These are phyloP conservation scores for Phlebiopsis flavidoalba DNA, from an alignment of 768 basidiomycete species.

Conservation along the genomic window DNA sequence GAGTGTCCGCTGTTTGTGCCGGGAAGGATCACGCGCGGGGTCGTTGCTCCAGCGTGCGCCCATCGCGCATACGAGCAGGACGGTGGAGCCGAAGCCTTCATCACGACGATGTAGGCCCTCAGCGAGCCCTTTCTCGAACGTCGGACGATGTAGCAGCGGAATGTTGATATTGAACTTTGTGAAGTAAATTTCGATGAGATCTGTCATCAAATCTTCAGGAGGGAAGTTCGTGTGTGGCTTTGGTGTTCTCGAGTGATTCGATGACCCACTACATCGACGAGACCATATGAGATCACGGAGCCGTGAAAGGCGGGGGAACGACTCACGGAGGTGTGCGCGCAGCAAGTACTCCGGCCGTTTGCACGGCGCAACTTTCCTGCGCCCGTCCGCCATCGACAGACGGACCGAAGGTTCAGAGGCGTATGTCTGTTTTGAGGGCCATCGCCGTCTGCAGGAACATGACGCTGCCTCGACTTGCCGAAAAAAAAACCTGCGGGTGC, in stretches of 20 bases:
- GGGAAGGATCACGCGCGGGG: conserved; percentile 33
- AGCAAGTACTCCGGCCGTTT: conserved; percentile 50
- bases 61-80: conserved; percentile 47
- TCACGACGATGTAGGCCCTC: conserved; percentile 37
- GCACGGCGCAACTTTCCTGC: conserved; percentile 13
- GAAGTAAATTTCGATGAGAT: conserved; percentile 48
- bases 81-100: conserved; percentile 36
- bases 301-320: neutral
- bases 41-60: conserved; percentile 50
- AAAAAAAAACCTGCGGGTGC: conserved; percentile 35
- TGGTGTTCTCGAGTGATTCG: conserved; percentile 19
- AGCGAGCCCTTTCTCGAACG: conserved; percentile 36
- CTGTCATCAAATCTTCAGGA: conserved; percentile 29
- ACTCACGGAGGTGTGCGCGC: conserved; percentile 37
- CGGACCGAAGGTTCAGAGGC: conserved; percentile 15
- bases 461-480: conserved; percentile 38
- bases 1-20: conserved; percentile 26
- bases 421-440: conserved; percentile 37
- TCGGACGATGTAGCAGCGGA: conserved; percentile 44
- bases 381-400: neutral
- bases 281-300: neutral
- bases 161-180: conserved; percentile 32
- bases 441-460: conserved; percentile 37
- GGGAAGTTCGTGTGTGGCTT: conserved; percentile 29
- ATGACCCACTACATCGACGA: conserved; percentile 20